Evolutionary conservation across 331 rosid genomes (phyloP), one percentile per base, ranked within the genome.

Genomic region (Malus hybrid): DNA sequence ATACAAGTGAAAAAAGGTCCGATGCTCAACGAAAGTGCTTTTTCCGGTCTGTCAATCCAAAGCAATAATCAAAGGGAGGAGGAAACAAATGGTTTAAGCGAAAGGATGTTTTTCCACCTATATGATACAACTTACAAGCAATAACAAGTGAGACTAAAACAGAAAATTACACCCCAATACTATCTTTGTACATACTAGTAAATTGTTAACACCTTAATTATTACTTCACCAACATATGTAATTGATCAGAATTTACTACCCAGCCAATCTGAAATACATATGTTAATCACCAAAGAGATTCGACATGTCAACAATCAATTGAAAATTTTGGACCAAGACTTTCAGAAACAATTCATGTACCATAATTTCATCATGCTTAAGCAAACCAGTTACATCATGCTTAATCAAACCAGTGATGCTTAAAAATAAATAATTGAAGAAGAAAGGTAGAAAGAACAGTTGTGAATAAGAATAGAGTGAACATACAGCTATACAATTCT

Each of bases 11-110:
- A 94, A 84, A 84, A 85, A 92, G 0, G 99, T 90, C 74, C 99
- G 90, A 82, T 92, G 99, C 87, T 94, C 99, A 67, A 94, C 99
- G 73, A 94, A 94, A 78, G 90, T 86, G 83, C 92, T 94, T 89
- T 94, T 94, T 57, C 97, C 99, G 73, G 97, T 94, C 99, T 94
- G 90, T 69, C 69, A 77, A 44, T 50, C 59, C 65, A 71, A 55
- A 10, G 65, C 54, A 60, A 76, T 50, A 55, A 15, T 70, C 34
- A 32, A 72, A 72, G 67, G 32, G 73, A 19, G 69, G 36, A 80
- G 76, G 10, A 73, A 27, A 34, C 36, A 28, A 29, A 16, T 0
- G 57, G 50, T 19, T 56, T 34, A 13, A 6, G 7, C 3, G 6
- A 71, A n/a, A 77, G 50, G 24, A 22, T 16, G 46, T 8, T 36